Evolutionary conservation across 1,284 basidiomycete species (phyloP), one percentile per base, ranked within the genome.

Genomic region (Cryptococcus sp.): DNA sequence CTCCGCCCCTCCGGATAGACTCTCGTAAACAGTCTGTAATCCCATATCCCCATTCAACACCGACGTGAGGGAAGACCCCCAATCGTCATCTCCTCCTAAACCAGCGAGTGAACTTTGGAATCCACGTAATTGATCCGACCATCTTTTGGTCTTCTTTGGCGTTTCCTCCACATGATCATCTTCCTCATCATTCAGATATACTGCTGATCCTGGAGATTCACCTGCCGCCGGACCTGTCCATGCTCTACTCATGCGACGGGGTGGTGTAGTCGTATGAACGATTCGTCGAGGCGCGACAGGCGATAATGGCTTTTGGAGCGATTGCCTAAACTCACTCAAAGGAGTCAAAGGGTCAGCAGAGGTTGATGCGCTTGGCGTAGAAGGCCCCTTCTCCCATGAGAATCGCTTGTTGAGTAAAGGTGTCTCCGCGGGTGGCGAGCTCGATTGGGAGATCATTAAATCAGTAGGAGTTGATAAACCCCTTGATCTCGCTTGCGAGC

Each of bases 81-180:
- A 73, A 9, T 56, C 57, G 5, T 60, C 63, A 7, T 63, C 65
- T 10, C 25, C 52, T 5, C 52, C 66, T 31, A 52, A 42, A 19
- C 3, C 52, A 48, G 16, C 66, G 48, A 10, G 51, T 48, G 19
- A 67, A 50, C 18, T 56, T 4, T 56, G 57, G 55, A 73, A 73
- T 1, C 59, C 62, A 7, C 61, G 49, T 11, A 73, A 41, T 32
- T 72, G 67, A 41, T 64, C 66, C 1, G 68, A 72, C 9, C 71
- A 42, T 7, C 70, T 51, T 31, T 58, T 61, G n/a, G 44, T 25
- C 13, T 42, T 32, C 28, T 23, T 34, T 14, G 53, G 48, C 0
- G 39, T 31, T 41, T 41, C 11, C 19, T n/a, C 11, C 9, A 19
- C 39, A 7, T 19, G 11, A n/a, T 41, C 11, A 21, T 41, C n/a